These are phyloP conservation scores for Lepidopterella palustris DNA, from an alignment of 495 filamentous ascomycete genomes.

Conservation along the genomic window DNA sequence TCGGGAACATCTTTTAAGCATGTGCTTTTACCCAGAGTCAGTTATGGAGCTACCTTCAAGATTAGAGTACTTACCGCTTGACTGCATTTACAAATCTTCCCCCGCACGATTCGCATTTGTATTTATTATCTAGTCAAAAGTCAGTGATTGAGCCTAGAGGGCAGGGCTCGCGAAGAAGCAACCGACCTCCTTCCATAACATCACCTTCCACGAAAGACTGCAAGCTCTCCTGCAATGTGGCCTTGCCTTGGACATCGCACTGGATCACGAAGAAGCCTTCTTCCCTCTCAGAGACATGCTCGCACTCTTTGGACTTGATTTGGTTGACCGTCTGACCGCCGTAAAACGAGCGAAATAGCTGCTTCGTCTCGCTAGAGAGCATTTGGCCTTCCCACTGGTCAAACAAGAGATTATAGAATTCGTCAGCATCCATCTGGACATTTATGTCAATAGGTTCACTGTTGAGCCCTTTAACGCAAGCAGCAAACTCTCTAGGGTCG, in stretches of 20 bases:
- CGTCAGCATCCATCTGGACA: conserved; percentile 95
- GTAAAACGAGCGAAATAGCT: conserved; percentile 74
- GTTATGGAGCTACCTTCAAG: background rate
- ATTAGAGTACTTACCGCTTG: conserved; percentile 51
- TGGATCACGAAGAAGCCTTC: conserved; percentile 95
- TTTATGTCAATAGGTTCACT: conserved; percentile 77
- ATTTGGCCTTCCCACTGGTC: conserved; percentile 88
- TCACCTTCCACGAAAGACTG: conserved; percentile 93
- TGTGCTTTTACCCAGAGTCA: conserved; percentile 45
- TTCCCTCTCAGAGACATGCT: conserved; percentile 82
- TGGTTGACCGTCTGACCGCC: conserved; percentile 91
- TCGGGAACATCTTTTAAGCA: conserved; percentile 92
- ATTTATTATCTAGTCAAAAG: conserved; percentile 76
- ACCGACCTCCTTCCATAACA: conserved; percentile 83
- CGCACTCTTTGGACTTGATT: conserved; percentile 88
- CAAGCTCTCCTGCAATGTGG: conserved; percentile 74
- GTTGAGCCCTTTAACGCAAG: conserved; percentile 74
- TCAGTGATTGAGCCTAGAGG: conserved; percentile 18
- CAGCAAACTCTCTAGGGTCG: conserved; percentile 66
- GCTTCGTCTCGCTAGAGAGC: conserved; percentile 57
- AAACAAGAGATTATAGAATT: conserved; percentile 92
- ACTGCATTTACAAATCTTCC: conserved; percentile 83
- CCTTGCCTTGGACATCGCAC: conserved; percentile 94
- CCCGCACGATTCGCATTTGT: conserved; percentile 88
- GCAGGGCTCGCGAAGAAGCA: conserved; percentile 3